A percentile compares a stretch with the other conserved stretches of the same genome.
Evolutionary conservation across 192 early-diverging fungal species (phyloP).

Genomic region (Coemansia sp.): DNA sequence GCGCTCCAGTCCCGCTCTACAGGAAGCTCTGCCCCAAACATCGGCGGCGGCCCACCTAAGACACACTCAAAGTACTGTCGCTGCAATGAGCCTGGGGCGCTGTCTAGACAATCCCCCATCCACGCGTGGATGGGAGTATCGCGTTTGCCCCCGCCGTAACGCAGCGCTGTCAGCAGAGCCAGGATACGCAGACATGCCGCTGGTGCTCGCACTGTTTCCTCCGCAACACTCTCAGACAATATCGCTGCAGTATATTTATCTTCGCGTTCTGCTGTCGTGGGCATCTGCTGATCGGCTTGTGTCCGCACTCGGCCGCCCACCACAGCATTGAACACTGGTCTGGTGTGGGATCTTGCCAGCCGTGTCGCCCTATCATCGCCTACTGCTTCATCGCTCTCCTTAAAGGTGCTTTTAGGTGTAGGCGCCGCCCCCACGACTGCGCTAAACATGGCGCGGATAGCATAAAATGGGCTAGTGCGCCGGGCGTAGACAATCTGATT

Average conservation of each 20-base stretch:
- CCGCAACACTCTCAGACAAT: background rate
- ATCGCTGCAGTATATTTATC: background rate
- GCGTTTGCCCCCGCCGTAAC: conserved; percentile 37
- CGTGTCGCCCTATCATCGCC: conserved; percentile 6
- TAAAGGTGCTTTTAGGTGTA: background rate
- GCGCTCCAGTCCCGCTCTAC: conserved; percentile 39
- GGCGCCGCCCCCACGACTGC: background rate
- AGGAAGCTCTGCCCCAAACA: conserved; percentile 27
- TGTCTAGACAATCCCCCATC: conserved; percentile 41
- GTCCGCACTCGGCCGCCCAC: conserved; percentile 40
- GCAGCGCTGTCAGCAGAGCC: conserved; percentile 33
- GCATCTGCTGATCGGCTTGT: conserved; percentile 7
- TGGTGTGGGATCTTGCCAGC: conserved; percentile 13
- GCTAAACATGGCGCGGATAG: conserved; percentile 43
- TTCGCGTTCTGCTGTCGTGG: conserved; percentile 16
- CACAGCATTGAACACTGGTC: conserved; percentile 43
- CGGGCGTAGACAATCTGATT: conserved; percentile 34
- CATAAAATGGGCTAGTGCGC: conserved; percentile 30
- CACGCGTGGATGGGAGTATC: conserved; percentile 50
- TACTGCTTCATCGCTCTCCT: background rate
- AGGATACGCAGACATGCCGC: conserved; percentile 33
- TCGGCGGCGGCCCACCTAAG: conserved; percentile 14
- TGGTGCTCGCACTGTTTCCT: conserved; percentile 20
- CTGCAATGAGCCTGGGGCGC: conserved; percentile 21
- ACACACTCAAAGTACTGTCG: conserved; percentile 22